These are phyloP conservation scores for Suhomyces guaymorum DNA, from an alignment of 1,139 yeast species.

Conservation along the genomic window DNA sequence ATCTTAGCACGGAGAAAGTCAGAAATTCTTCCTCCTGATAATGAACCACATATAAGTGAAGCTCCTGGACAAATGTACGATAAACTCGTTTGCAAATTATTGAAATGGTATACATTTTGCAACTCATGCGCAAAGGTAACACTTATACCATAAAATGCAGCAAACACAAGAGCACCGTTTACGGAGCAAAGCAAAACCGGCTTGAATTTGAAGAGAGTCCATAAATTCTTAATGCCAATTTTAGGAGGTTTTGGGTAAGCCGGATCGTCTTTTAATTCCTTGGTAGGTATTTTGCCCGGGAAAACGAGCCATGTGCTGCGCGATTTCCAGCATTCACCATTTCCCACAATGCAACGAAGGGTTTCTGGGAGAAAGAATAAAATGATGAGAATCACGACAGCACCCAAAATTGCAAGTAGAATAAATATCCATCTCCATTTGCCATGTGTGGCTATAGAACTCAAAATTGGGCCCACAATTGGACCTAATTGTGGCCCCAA, in stretches of 20 bases:
- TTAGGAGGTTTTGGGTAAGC: conserved; percentile 51
- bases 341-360: conserved; percentile 54
- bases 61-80: conserved; percentile 58
- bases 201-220: conserved; percentile 36
- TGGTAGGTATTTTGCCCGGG: conserved; percentile 32
- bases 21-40: conserved; percentile 52
- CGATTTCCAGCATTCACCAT: conserved; percentile 35
- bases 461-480: conserved; percentile 53
- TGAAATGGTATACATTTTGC: conserved; percentile 37
- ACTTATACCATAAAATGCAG: conserved; percentile 56
- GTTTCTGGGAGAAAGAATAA: conserved; percentile 55
- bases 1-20: conserved; percentile 37
- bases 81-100: conserved; percentile 39
- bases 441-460: conserved; percentile 36
- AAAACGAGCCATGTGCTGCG: conserved; percentile 24
- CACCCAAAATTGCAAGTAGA: conserved; percentile 47
- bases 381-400: conserved; percentile 38
- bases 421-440: conserved; percentile 63
- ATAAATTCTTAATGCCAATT: conserved; percentile 41
- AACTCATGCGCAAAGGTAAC: conserved; percentile 51
- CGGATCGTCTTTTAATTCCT: conserved; percentile 23
- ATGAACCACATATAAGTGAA: conserved; percentile 51
- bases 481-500: conserved; percentile 64
- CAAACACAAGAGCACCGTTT: conserved; percentile 53
- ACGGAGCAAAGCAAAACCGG: conserved; percentile 53